Evolutionary conservation across 495 filamentous ascomycete species (phyloP), one percentile per base, ranked within the genome.

Genomic region (Hypoxylon lienhwacheense): DNA sequence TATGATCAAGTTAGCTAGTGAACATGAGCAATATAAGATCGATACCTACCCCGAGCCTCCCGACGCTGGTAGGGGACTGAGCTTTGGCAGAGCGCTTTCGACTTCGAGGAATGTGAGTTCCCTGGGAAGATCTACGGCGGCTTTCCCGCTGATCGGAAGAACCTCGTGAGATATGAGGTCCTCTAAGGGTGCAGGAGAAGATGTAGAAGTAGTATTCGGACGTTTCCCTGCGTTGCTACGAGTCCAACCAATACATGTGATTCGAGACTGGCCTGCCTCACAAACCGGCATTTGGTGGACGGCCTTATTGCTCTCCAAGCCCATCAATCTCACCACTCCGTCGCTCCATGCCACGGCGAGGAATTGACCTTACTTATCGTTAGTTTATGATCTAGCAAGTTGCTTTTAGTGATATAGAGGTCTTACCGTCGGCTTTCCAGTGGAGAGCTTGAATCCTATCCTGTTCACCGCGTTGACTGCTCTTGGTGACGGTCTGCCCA

Each of bases 381-480:
- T 20, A 67, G 49, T 42, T 33, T 44, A 20, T 22, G 7, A 4
- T 4, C 35, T 21, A 29, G 14, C 8, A 5, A n/a, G 17, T 21
- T 20, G 33, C 36, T 36, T 1, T 5, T 47, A 7, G 25, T 41
- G 40, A 28, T 15, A 12, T 36, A 37, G 41, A 19, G 17, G 40
- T 3, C 74, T 51, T 70, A 88, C 90, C 91, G 69, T 93, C 87
- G 37, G 78, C 80, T 68, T 92, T 93, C 91, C 90, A 95, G 42
- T 68, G 71, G 33, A 91, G 56, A 36, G 69, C 76, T 37, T 78
- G 70, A 22, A 82, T 77, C 53, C 76, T 77, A n/a, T 77, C 72
- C 26, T 66, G 69, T 49, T 82, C 79, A 28, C 65, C 72, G 24
- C 69, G 69, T 20, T 66, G 75, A 67, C 63, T 77, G 63, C 76